Percentiles rank a stretch among this genome's conserved stretches.
phyloP scores from a whole-genome alignment of 495 filamentous ascomycete species.

The Wilcoxina mikolae region DNA sequence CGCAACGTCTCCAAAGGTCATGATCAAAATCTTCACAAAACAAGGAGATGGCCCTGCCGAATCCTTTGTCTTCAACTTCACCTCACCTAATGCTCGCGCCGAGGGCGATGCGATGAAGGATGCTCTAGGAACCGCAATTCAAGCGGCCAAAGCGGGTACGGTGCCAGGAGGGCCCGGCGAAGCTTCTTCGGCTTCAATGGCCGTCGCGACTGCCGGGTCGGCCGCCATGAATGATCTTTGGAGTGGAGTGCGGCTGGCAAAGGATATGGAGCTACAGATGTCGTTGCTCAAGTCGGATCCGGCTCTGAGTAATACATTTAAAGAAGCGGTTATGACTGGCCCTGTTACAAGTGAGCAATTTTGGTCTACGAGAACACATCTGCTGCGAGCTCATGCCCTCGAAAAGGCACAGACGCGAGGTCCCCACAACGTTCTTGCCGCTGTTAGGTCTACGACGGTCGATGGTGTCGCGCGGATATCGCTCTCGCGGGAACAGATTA shows the following conservation, averaged over 20 bases:
- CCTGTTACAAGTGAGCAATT: slow-evolving; percentile 74
- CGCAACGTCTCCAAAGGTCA: slow-evolving; percentile 64
- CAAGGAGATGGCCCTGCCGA: slow-evolving; percentile 40
- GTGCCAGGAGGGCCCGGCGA: slow-evolving; percentile 29
- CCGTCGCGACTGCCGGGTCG: slow-evolving; percentile 36
- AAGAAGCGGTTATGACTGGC: slow-evolving; percentile 62
- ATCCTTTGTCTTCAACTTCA: slow-evolving; percentile 75
- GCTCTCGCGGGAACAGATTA: slow-evolving; percentile 81
- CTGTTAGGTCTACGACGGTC: slow-evolving; percentile 66
- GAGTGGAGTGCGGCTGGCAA: slow-evolving; percentile 53
- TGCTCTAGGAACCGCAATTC: slow-evolving; percentile 59
- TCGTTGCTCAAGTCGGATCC: slow-evolving; percentile 66
- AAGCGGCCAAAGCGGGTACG: slow-evolving; percentile 44
- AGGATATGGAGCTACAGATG: slow-evolving; percentile 64
- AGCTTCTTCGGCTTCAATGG: slow-evolving; percentile 31
- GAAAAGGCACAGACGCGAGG: slow-evolving; percentile 72
- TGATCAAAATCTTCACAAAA: slow-evolving; percentile 68
- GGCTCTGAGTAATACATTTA: slow-evolving; percentile 60
- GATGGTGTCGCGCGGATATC: slow-evolving; percentile 65
- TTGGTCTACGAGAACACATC: slow-evolving; percentile 72
- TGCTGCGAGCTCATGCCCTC: slow-evolving; percentile 79
- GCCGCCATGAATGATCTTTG: slow-evolving; percentile 33
- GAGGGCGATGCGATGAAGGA: slow-evolving; percentile 78
- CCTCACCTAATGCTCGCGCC: slow-evolving; percentile 54
- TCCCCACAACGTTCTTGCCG: slow-evolving; percentile 80